A percentile compares a stretch with the other conserved stretches of the same genome.
Conservation (phyloP, 2,329 filamentous ascomycete species). For the Ramularia endophylla region DNA sequence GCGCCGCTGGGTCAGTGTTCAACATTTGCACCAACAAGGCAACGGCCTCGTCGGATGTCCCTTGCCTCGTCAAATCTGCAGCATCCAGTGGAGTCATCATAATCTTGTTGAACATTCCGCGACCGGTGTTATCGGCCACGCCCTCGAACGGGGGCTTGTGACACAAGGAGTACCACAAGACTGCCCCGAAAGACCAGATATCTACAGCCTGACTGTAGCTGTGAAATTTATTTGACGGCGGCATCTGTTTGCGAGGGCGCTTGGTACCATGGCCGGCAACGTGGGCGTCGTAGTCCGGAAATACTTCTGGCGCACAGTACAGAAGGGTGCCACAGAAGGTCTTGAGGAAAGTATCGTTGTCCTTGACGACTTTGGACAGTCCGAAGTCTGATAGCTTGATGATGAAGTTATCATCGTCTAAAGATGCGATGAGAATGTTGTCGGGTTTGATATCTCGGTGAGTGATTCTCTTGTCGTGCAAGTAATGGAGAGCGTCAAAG, state of each 20-base stretch:
- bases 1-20: constrained; percentile 68
- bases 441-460: constrained; percentile 99
- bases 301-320: constrained; percentile 96
- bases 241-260: constrained; percentile 43
- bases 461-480: constrained; percentile 84
- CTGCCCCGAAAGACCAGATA: constrained; percentile 92
- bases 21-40: constrained; percentile 76
- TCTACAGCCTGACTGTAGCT: constrained; percentile 90
- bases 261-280: constrained; percentile 57
- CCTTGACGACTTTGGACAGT: constrained; percentile 83
- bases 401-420: constrained; percentile 57
- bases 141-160: constrained; percentile 75
- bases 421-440: constrained; percentile 79
- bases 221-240: constrained; percentile 40
- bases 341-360: constrained; percentile 79
- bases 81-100: constrained; percentile 72
- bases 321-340: constrained; percentile 95
- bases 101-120: constrained; percentile 75
- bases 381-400: constrained; percentile 97
- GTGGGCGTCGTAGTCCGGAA: constrained; percentile 70
- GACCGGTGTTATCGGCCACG: constrained; percentile 66
- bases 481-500: constrained; percentile 73
- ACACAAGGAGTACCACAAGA: constrained; percentile 82
- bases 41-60: constrained; percentile 61
- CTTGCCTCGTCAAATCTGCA: constrained; percentile 51